Percentiles rank a stretch among this genome's conserved stretches.
phyloP scores from a whole-genome alignment of 345 rosid genomes.

The Microthlaspi erraticum region DNA sequence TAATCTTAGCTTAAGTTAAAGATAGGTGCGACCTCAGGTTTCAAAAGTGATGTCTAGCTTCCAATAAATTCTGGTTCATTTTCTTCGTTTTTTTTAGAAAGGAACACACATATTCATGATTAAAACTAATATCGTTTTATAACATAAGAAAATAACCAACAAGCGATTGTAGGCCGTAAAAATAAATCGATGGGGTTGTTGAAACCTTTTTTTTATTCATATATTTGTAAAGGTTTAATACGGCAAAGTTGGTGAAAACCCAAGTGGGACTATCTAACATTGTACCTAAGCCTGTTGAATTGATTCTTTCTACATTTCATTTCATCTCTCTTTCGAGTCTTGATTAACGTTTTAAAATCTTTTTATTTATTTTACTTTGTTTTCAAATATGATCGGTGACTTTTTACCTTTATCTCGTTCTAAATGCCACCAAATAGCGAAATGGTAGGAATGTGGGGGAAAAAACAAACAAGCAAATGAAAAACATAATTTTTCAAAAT shows the following conservation, averaged over 20 bases:
- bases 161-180: conserved; percentile 24
- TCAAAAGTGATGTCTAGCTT: conserved; percentile 22
- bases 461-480: not conserved
- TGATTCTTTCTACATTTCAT: conserved; percentile 44
- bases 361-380: conserved; percentile 1
- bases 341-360: conserved; percentile 14
- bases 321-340: conserved; percentile 28
- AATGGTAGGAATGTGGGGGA: not conserved
- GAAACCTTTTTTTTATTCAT: conserved; percentile 35
- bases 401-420: conserved; percentile 20
- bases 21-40: conserved; percentile 28
- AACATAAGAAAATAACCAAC: conserved; percentile 16
- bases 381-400: conserved; percentile 26
- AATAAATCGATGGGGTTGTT: conserved; percentile 42
- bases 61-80: conserved; percentile 7
- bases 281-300: conserved; percentile 42
- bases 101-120: not conserved
- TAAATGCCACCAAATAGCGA: not conserved
- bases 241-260: conserved; percentile 44
- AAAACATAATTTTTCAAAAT: not conserved
- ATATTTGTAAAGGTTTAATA: conserved; percentile 30
- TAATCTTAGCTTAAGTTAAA: conserved; percentile 21
- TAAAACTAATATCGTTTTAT: conserved; percentile 2
- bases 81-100: not conserved
- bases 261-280: conserved; percentile 46